A percentile compares a stretch with the other conserved stretches of the same genome.
Evolutionary conservation across 176 grass and related monocot species (phyloP).

Genomic region (Oryza rufipogon): DNA sequence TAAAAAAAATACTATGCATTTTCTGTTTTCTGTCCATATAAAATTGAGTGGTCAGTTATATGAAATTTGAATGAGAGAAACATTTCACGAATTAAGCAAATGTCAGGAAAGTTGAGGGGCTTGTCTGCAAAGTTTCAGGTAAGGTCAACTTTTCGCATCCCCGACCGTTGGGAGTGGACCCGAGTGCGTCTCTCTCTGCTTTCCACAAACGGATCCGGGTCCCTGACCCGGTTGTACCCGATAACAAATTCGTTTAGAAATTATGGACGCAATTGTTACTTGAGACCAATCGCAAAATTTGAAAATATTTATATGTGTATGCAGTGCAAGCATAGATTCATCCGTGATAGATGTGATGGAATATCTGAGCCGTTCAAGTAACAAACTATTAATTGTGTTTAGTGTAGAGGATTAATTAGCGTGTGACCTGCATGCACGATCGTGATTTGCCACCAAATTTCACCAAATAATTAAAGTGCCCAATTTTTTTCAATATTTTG

Average conservation of each 20-base stretch:
- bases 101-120: neutral
- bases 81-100: neutral
- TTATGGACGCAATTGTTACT: neutral
- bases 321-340: neutral
- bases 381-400: neutral
- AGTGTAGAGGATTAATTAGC: neutral
- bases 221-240: neutral
- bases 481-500: neutral
- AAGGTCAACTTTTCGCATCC: conserved; percentile 28
- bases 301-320: neutral
- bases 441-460: conserved; percentile 1
- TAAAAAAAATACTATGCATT: too few relatives aligned
- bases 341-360: neutral
- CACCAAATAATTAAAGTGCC: neutral
- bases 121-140: neutral
- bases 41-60: too few relatives aligned
- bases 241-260: neutral
- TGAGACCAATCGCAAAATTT: neutral
- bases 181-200: neutral
- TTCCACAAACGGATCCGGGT: neutral
- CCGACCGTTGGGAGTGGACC: conserved; percentile 35
- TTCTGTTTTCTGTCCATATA: neutral
- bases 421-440: neutral
- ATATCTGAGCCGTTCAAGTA: neutral
- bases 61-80: neutral